A percentile compares a stretch with the other conserved stretches of the same genome.
Conservation (phyloP, 305 asterid species). For the Fraxinus ornus region DNA sequence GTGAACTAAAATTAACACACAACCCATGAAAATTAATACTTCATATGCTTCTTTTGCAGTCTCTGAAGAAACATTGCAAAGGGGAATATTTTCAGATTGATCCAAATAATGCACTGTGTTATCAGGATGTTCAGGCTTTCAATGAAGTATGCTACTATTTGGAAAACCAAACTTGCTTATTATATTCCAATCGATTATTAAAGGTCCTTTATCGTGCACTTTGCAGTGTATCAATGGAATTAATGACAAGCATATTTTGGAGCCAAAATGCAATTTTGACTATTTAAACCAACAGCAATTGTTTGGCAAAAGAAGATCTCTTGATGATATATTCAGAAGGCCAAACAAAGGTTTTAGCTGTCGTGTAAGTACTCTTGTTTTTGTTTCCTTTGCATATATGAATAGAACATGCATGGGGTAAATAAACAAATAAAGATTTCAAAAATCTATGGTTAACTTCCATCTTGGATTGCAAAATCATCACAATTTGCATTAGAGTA, state of each 20-base stretch:
- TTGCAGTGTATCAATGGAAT: conserved; percentile 6
- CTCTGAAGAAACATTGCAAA: conserved; percentile 4
- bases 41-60: background rate
- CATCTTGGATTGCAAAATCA: background rate
- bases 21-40: background rate
- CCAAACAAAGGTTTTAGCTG: background rate
- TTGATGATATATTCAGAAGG: background rate
- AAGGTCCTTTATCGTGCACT: background rate
- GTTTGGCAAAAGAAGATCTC: conserved; percentile 5
- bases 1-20: background rate
- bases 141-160: conserved; percentile 2
- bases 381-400: background rate
- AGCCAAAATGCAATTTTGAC: conserved; percentile 15
- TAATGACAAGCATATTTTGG: conserved; percentile 16
- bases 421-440: background rate
- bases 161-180: background rate
- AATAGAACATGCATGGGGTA: background rate
- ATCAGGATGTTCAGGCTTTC: background rate
- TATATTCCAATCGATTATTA: background rate
- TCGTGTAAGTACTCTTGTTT: conserved; percentile 7
- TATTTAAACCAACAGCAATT: background rate
- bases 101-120: background rate
- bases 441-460: background rate
- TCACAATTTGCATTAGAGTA: background rate
- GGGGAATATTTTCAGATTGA: background rate